phyloP scores from a whole-genome alignment of 78 protist species.

The Dictyostelium intermedium region DNA sequence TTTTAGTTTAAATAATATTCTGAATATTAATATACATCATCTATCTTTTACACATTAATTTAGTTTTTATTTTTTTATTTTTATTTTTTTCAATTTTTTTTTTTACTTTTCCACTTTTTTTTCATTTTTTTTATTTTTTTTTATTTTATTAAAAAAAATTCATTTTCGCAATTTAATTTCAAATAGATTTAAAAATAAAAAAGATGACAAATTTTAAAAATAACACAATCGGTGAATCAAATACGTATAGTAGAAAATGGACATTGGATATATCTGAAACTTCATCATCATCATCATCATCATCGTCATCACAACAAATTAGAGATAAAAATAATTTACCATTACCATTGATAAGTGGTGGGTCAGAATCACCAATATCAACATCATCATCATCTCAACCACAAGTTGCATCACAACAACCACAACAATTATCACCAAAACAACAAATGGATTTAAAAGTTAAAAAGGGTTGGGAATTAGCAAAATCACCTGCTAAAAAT shows the following conservation, averaged over 20 bases:
- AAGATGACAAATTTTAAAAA: background rate
- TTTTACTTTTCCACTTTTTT: background rate
- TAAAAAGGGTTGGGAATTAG: conserved; percentile 76
- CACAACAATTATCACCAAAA: background rate
- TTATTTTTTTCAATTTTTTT: too few species aligned
- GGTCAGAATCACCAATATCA: background rate
- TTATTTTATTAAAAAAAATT: too few species aligned
- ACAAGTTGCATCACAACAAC: background rate
- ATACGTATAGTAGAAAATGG: background rate
- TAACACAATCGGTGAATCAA: background rate
- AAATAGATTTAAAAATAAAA: background rate
- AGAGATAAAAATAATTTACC: background rate
- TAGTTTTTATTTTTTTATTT: too few species aligned
- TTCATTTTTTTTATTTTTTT: too few species aligned
- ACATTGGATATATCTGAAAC: background rate
- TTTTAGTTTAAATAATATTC: too few species aligned
- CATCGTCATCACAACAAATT: background rate
- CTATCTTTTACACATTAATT: background rate
- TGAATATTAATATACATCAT: too few species aligned
- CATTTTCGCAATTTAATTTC: background rate
- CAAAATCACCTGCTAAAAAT: conserved; percentile 74
- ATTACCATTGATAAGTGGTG: background rate
- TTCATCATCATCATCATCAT: background rate
- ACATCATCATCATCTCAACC: background rate
- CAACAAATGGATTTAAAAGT: background rate